Evolutionary conservation across 2,329 filamentous ascomycete species (phyloP).

Genomic region (Scytalidium lignicola): DNA sequence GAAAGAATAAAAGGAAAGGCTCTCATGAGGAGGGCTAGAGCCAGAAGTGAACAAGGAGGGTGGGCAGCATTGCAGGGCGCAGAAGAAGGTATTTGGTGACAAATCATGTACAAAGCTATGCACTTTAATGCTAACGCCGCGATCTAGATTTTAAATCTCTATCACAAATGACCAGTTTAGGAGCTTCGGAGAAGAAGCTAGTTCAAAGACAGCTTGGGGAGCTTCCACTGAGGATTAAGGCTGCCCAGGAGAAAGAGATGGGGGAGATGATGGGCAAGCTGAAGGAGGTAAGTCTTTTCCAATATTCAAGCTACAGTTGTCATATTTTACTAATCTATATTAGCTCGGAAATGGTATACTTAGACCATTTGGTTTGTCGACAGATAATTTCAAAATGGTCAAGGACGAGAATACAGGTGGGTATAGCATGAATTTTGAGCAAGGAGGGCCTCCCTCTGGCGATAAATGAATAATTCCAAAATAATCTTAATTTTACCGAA

Average conservation of each 20-base stretch:
- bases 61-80: constrained; percentile 80
- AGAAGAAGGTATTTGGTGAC: constrained; percentile 39
- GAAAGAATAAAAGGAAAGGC: constrained; percentile 76
- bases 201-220: constrained; percentile 61
- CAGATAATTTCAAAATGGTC: constrained; percentile 89
- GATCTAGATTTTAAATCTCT: constrained; percentile 66
- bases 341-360: constrained; percentile 84
- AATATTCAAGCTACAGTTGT: not conserved
- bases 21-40: constrained; percentile 48
- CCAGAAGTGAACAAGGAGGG: constrained; percentile 60
- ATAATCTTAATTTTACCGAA: too few relatives aligned
- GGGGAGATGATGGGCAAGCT: constrained; percentile 97
- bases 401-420: constrained; percentile 86
- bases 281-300: constrained; percentile 57
- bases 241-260: constrained; percentile 81
- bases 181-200: constrained; percentile 59
- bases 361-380: constrained; percentile 89
- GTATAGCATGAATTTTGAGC: constrained; percentile 84
- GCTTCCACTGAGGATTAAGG: constrained; percentile 65
- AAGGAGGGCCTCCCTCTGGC: constrained; percentile 22
- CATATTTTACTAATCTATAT: constrained; percentile 3
- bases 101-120: not conserved
- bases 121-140: constrained; percentile 1
- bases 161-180: constrained; percentile 53
- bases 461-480: not conserved